Evolutionary conservation across 306 rosid genomes (phyloP).

Genomic region (Amphicarpaea edgeworthii): DNA sequence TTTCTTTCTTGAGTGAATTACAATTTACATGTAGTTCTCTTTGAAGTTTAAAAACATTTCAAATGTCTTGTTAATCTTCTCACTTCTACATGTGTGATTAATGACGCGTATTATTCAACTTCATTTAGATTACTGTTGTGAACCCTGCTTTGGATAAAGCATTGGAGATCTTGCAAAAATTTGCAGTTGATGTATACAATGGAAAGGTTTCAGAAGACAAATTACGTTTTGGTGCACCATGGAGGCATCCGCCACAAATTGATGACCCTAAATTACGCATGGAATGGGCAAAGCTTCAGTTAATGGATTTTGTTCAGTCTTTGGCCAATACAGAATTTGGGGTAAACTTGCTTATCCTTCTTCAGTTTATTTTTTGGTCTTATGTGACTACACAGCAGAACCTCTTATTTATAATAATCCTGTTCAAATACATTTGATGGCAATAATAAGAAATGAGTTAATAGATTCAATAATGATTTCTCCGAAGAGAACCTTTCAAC

Average conservation of each 20-base stretch:
- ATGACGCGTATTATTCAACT: conserved; percentile 44
- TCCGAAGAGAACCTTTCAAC: too few species aligned
- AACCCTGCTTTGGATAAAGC: conserved; percentile 96
- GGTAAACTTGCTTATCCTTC: conserved; percentile 58
- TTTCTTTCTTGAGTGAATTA: not conserved
- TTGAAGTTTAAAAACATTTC: conserved; percentile 24
- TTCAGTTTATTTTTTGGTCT: conserved; percentile 15
- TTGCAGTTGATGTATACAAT: conserved; percentile 67
- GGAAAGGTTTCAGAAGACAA: conserved; percentile 75
- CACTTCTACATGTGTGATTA: conserved; percentile 26
- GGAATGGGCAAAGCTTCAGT: conserved; percentile 91
- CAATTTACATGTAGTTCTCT: not conserved
- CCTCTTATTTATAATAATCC: too few species aligned
- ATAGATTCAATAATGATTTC: too few species aligned
- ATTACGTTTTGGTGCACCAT: conserved; percentile 95
- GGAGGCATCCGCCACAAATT: conserved; percentile 91
- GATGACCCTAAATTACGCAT: conserved; percentile 61
- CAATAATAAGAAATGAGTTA: too few species aligned
- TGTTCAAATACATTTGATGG: too few species aligned
- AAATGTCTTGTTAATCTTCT: conserved; percentile 28
- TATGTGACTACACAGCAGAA: conserved; percentile 7
- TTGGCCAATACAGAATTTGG: conserved; percentile 82
- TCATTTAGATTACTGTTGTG: conserved; percentile 76
- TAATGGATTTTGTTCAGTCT: conserved; percentile 89
- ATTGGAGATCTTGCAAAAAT: conserved; percentile 72